A percentile compares a stretch with the other conserved stretches of the same genome.
These are phyloP conservation scores for Claviceps sorghi DNA, from an alignment of 2,329 filamentous ascomycete species.

Conservation along the genomic window DNA sequence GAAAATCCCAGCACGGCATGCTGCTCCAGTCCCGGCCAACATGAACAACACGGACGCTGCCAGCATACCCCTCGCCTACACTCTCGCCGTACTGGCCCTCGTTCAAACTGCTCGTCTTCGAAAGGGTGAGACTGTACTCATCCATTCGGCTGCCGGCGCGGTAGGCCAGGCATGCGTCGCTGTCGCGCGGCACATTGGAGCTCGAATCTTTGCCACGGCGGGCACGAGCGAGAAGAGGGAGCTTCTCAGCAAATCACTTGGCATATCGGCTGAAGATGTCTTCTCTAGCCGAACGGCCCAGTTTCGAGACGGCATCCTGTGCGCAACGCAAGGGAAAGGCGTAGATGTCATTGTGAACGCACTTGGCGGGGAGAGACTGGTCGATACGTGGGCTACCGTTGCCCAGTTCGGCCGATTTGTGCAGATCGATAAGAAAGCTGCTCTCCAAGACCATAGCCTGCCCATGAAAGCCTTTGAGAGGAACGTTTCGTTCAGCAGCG, in stretches of 20 bases:
- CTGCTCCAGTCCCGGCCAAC: constrained; percentile 2
- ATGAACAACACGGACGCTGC: constrained; percentile 16
- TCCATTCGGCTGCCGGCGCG: constrained; percentile 15
- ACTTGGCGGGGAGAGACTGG: constrained; percentile 7
- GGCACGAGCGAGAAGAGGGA: constrained; percentile 14
- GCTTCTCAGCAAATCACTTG: constrained; percentile 12
- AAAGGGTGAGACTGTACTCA: constrained; percentile 18
- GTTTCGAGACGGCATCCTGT: constrained; percentile 13
- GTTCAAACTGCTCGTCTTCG: constrained; percentile 13
- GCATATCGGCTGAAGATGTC: constrained; percentile 14
- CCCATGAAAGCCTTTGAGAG: constrained; percentile 23
- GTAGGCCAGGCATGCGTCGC: constrained; percentile 9
- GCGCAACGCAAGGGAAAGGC: constrained; percentile 7
- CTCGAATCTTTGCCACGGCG: constrained; percentile 17
- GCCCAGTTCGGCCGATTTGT: constrained; percentile 18
- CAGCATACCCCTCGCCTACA: constrained; percentile 8
- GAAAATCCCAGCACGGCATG: constrained; percentile 7
- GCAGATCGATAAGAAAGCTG: constrained; percentile 23
- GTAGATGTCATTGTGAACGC: constrained; percentile 8
- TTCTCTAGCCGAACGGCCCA: constrained; percentile 12
- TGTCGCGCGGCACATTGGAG: constrained; percentile 5
- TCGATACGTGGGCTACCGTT: constrained; percentile 14
- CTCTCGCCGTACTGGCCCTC: constrained; percentile 5
- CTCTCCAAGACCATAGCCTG: constrained; percentile 17
- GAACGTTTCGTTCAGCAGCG: constrained; percentile 25